Conservation (phyloP, 129 eudicot species). For the Logfia minima region DNA sequence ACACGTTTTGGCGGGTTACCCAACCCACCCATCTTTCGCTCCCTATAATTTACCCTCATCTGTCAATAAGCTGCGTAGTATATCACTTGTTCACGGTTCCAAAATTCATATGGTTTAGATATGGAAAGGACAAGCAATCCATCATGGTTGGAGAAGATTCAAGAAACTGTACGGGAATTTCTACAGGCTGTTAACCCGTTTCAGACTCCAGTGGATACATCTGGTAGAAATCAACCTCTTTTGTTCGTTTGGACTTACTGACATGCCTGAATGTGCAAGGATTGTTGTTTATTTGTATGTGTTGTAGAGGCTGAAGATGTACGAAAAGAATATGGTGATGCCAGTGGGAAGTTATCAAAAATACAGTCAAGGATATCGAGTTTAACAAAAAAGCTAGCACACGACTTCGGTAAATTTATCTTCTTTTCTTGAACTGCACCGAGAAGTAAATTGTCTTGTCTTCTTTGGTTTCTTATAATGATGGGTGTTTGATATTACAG, state of each 20-base stretch:
- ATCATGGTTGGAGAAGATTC: constrained; percentile 92
- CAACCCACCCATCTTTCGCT: not conserved
- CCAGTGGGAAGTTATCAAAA: constrained; percentile 77
- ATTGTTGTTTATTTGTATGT: constrained; percentile 23
- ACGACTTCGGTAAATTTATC: constrained; percentile 66
- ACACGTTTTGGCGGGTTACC: not conserved
- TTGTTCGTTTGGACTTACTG: constrained; percentile 13
- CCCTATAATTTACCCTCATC: not conserved
- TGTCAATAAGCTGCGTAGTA: not conserved
- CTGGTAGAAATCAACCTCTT: constrained; percentile 51
- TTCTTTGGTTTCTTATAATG: not conserved
- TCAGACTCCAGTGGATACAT: constrained; percentile 80
- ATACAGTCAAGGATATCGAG: constrained; percentile 87
- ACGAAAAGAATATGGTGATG: constrained; percentile 86
- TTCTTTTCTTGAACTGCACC: not conserved
- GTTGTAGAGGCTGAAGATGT: constrained; percentile 73
- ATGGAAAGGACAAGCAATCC: constrained; percentile 54
- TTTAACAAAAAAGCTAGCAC: constrained; percentile 66
- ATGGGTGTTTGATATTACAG: constrained; percentile 44
- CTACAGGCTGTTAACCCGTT: constrained; percentile 69
- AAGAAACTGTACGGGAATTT: constrained; percentile 60
- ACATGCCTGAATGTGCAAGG: constrained; percentile 6
- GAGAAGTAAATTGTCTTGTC: not conserved
- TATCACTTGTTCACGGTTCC: constrained; percentile 15
- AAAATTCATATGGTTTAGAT: constrained; percentile 43